Base-by-base conservation (phyloP, 805 yeast species). In the Zygosaccharomyces rouxii region DNA sequence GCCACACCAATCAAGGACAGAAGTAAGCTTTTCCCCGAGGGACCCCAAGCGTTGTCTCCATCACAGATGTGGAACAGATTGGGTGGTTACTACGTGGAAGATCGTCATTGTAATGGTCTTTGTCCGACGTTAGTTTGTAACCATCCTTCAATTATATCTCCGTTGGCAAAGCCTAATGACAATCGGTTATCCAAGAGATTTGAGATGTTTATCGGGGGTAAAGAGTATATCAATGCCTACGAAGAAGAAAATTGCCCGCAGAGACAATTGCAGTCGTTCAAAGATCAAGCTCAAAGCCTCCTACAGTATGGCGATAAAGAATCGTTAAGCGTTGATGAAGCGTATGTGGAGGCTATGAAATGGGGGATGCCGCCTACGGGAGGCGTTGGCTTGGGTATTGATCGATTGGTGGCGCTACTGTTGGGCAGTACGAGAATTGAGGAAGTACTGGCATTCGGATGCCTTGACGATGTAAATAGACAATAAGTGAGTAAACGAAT, bases 311-410 rank as follows among this genome's bases (percentile, higher is more conserved):
- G 75, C 3, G 95, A 86, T 58, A 59, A 61, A 1, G 96, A 89
- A 51, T 67, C 81, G 4, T 71, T 84, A 31, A 31, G 48, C 4
- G 87, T 95, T 0, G 99, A 94, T 63, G 69, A 78, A 58, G 73
- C 74, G 42, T 94, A 80, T 62, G 79, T 89, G 1, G 75, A 78
- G 38, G 78, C 83, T 13, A 82, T 94, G 90, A 92, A 88, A 62
- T 87, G 84, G 76, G 98, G 96, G 1, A 77, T 94, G 70, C 97
- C 98, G 3, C 99, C 99, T 1, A 92, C 97, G 3, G 98, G 96
- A 2, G 99, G 99, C 0, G 87, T 97, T 87, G 99, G 99, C 0
- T 71, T 95, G 51, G 99, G 99, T 0, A 75, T 94, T 18, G 99
- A 94, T 62, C 68, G 99, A 46, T 66, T 94, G 31, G 81, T 83